Base-by-base conservation (phyloP, 176 grass and related monocot species). In the Juncus effusus region DNA sequence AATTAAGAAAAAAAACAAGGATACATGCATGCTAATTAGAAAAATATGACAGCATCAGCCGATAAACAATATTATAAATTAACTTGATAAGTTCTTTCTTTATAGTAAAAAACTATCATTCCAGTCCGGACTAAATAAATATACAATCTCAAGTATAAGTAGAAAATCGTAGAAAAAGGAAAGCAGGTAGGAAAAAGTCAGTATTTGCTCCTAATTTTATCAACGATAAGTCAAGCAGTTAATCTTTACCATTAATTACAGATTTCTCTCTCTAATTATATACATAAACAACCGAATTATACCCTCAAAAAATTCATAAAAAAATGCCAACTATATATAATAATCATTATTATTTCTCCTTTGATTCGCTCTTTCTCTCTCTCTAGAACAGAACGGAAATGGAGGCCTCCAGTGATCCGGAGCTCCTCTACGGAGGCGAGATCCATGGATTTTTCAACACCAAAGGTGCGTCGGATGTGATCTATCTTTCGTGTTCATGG, bases 381-480 rank as follows among this genome's bases (percentile, higher is more conserved):
- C 3, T 62, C 56, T 40, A 13, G 11, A 50, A 53, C 62, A 50
- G 59, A 12, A 56, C 63, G 50, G 65, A 12, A 61, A 50, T 68
- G 65, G 79, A 77, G 69, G 70, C 62, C 5, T 40, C 51, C 8
- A 61, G 74, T 13, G 52, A 50, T 47, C 44, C 53, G 41, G 74
- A 67, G 10, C 73, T 40, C n/a, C 88, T 97, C 53, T 19, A 77
- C 64, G 78, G 65, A 62, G 87, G 82, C 47, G 85, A 86, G 78
- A 92, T 97, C 82, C 94, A 97, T 60, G 94, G 94, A 56, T 97
- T 97, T 79, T 69, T 42, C 36, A 93, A 82, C 13, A 64, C 59
- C 37, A 60, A 82, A 89, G 94, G 94, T 92, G 50, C 47, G 64
- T 54, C 10, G 38, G 28, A 5, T 37, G 63, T 40, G 10, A 38